Base-by-base conservation (phyloP, 148 eudicot genomes). In the Rhododendron ferrugineum region DNA sequence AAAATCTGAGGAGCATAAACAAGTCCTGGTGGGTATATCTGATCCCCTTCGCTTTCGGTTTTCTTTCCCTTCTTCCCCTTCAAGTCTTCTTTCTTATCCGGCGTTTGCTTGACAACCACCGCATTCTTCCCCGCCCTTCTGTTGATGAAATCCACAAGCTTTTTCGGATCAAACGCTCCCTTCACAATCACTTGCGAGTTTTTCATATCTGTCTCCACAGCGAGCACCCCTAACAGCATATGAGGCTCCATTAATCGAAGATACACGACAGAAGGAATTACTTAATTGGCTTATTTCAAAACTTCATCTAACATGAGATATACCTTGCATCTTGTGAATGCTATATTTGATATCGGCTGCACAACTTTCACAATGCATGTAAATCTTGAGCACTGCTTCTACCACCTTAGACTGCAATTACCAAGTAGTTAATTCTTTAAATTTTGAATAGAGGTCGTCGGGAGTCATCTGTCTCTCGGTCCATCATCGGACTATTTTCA, bases 321-420 rank as follows among this genome's bases (percentile, higher is more conserved):
- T 92, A 94, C 95, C 98, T 60, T 90, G 36, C 93, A 94, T 91
- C 44, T 92, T 89, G 47, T 84, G 89, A 73, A 94, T 88, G 74
- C 87, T 52, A 16, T 81, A 62, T 83, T 90, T 88, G 80, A 92
- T 87, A 23, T 87, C 90, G 60, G 82, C 86, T 11, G 88, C 93
- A 78, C 98, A 94, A 37, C 93, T 90, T 79, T 91, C 90, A 80
- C 98, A 94, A 66, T 93, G 98, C 88, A 94, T 82, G 79, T 88
- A 84, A 1, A 94, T 75, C 77, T 87, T 91, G 80, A 94, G 87
- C 52, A 85, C 79, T 40, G 88, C 93, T 85, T 87, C 92, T 1
- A 91, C 74, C 36, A 87, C 90, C 85, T 89, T 89, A 6, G 91
- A 86, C 93, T 94, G 89, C 86, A 80, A 70, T 34, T 9, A 7